phyloP scores from a whole-genome alignment of 176 grass and related monocot genomes.

The Ananas comosus region DNA sequence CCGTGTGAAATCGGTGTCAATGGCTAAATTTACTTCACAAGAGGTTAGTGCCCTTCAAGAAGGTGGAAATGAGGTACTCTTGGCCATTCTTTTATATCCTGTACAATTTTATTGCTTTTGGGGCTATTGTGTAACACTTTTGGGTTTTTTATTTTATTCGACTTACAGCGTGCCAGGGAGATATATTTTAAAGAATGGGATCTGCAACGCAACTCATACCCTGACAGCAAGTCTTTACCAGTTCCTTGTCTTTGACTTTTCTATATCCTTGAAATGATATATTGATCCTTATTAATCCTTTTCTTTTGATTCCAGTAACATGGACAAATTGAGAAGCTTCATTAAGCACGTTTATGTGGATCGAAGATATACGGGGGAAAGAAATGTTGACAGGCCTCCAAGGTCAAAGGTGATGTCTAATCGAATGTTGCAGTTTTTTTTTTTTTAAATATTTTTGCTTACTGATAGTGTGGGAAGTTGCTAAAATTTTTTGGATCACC shows the following conservation, averaged over 20 bases:
- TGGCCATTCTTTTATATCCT: not conserved
- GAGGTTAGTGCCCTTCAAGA: slow-evolving; percentile 83
- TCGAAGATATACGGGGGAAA: slow-evolving; percentile 75
- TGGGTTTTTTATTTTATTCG: slow-evolving; percentile 21
- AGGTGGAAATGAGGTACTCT: slow-evolving; percentile 83
- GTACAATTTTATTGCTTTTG: slow-evolving; percentile 1
- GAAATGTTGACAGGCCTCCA: slow-evolving; percentile 38
- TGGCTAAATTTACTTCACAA: slow-evolving; percentile 98
- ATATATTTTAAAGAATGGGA: slow-evolving; percentile 97
- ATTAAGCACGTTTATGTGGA: slow-evolving; percentile 92
- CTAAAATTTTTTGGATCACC: slow-evolving; percentile 4
- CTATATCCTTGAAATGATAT: slow-evolving; percentile 2
- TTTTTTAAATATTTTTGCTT: not conserved
- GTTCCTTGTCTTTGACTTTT: slow-evolving; percentile 8
- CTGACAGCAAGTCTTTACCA: slow-evolving; percentile 73
- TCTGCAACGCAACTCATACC: slow-evolving; percentile 60
- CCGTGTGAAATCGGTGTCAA: slow-evolving; percentile 94
- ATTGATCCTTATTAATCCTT: slow-evolving; percentile 15
- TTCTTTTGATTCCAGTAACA: slow-evolving; percentile 61
- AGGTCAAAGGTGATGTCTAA: slow-evolving; percentile 54
- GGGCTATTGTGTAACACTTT: not conserved
- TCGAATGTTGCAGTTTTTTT: slow-evolving; percentile 15
- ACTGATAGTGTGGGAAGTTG: not conserved
- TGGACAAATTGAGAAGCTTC: slow-evolving; percentile 79
- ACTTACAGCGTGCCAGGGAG: slow-evolving; percentile 62